Base-by-base conservation (phyloP, 306 rosid species). In the Trichosanthes truncata region DNA sequence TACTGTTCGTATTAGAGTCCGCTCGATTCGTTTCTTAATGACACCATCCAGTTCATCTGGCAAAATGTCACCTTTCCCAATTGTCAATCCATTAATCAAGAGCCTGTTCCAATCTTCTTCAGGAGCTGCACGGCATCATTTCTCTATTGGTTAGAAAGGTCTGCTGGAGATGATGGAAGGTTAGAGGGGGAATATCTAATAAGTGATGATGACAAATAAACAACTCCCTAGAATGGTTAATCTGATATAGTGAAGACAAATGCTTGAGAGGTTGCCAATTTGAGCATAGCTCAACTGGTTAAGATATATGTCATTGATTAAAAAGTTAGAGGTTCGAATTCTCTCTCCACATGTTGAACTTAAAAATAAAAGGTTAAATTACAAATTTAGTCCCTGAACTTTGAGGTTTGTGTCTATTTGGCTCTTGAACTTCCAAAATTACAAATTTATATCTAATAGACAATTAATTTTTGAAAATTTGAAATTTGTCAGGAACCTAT, bases 1-100 rank as follows among this genome's bases (percentile, higher is more conserved):
- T 85, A 92, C 98, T 1, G 96, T 94, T 91, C 97, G 84, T 59
- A 94, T 94, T 82, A 94, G 86, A 86, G 88, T 88, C 80, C 97
- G 93, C 84, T 92, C 97, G 74, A 82, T 84, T 83, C 97, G 90
- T 87, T 94, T 94, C 86, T 89, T 92, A n/a, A 88, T n/a, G 74
- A 87, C 95, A 25, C 88, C 85, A 56, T 77, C 74, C 77, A 94
- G 83, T 76, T 91, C 98, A 48, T 89, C 89, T 0, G 92, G 95
- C 17, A 90, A 84, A 83, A 89, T 74, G 41, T 89, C 89, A 76
- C 97, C 97, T 46, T 86, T 85, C 55, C 97, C 95, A 67, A 92
- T 62, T 23, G 91, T 89, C 82, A 94, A 65, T 82, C 98, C 98
- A 3, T 88, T 83, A 55, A 92, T 80, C 85, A 94, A 86, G 68